phyloP scores from a whole-genome alignment of 805 yeast genomes.

The Candida methanosorbosa region DNA sequence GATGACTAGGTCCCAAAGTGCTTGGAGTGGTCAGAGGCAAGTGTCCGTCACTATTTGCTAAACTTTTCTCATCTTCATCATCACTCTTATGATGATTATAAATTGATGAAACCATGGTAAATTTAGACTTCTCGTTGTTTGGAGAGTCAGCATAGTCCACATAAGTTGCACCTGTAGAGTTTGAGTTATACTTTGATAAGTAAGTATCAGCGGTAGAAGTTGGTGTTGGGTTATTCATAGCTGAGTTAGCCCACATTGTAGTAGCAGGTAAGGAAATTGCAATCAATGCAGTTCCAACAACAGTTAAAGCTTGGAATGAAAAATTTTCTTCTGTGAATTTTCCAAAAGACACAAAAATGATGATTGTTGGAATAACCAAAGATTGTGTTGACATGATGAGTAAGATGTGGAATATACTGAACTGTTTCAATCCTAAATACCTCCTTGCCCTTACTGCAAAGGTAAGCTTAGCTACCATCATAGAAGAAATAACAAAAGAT shows the following conservation, averaged over 20 bases:
- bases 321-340: conserved; percentile 27
- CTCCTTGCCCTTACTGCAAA: conserved; percentile 68
- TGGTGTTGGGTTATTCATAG: conserved; percentile 40
- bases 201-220: conserved; percentile 24
- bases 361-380: conserved; percentile 64
- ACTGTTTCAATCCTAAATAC: conserved; percentile 70
- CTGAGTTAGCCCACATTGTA: conserved; percentile 80
- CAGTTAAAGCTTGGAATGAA: conserved; percentile 31
- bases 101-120: conserved; percentile 1
- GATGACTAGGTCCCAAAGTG: not conserved
- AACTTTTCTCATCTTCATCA: not conserved
- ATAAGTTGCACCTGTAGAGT: not conserved
- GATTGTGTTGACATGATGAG: conserved; percentile 79
- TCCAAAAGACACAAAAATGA: conserved; percentile 45
- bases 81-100: not conserved
- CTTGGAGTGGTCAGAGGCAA: too few relatives aligned
- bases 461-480: conserved; percentile 56
- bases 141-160: not conserved
- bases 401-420: conserved; percentile 73
- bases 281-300: conserved; percentile 52
- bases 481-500: conserved; percentile 49
- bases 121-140: not conserved
- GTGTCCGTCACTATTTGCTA: too few relatives aligned
- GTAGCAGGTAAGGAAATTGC: conserved; percentile 74
- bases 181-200: conserved; percentile 7